Conservation (phyloP, 306 rosid genomes). For the Luffa acutangula region DNA sequence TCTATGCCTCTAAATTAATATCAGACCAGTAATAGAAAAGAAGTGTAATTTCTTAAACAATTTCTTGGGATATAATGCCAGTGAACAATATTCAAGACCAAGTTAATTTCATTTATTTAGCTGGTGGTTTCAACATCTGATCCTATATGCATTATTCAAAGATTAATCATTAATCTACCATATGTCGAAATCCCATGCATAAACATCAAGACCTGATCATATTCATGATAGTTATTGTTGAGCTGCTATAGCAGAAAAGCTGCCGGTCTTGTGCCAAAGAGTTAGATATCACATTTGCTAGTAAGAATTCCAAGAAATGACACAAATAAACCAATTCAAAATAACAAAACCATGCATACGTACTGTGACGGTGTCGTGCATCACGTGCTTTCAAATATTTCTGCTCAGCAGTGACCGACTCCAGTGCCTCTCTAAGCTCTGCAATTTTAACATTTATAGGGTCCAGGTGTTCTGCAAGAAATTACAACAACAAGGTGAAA, state of each 20-base stretch:
- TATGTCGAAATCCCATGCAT: not conserved
- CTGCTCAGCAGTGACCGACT: slow-evolving; percentile 88
- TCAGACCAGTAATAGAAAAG: not conserved
- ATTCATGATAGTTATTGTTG: not conserved
- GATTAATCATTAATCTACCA: not conserved
- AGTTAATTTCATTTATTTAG: not conserved
- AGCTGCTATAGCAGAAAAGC: not conserved
- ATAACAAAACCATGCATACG: slow-evolving; percentile 19
- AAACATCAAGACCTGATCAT: not conserved
- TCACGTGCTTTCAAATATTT: slow-evolving; percentile 93
- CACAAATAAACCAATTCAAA: not conserved
- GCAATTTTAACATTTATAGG: slow-evolving; percentile 98
- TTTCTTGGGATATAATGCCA: not conserved
- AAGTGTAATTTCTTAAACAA: not conserved
- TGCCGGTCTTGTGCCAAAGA: not conserved
- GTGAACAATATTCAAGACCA: not conserved
- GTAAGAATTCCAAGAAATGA: not conserved
- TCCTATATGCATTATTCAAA: not conserved
- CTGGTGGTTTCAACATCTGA: not conserved
- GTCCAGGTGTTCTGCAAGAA: slow-evolving; percentile 88
- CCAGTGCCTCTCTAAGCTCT: slow-evolving; percentile 93
- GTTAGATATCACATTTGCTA: not conserved
- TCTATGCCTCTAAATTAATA: not conserved
- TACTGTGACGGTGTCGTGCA: slow-evolving; percentile 90
- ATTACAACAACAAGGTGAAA: not conserved